phyloP scores from a whole-genome alignment of 2,329 filamentous ascomycete genomes.

The Fusarium longipes region DNA sequence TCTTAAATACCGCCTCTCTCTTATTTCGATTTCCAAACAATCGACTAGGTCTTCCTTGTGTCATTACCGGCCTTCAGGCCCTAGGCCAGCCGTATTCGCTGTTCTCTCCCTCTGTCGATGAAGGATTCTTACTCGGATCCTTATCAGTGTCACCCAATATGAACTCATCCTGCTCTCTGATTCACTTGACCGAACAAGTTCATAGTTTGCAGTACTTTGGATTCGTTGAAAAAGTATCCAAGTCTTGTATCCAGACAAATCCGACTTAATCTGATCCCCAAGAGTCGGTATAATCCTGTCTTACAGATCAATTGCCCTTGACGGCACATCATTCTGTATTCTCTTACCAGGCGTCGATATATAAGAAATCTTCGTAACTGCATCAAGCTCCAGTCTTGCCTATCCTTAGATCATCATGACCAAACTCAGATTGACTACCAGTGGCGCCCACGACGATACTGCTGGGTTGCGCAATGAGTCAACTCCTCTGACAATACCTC shows the following conservation, averaged over 20 bases:
- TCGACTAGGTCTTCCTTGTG: not conserved
- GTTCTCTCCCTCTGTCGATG: not conserved
- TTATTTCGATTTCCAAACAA: not conserved
- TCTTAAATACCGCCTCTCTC: not conserved
- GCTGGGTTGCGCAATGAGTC: not conserved
- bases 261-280: not conserved
- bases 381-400: not conserved
- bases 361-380: not conserved
- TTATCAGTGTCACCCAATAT: conserved; percentile 20
- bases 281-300: conserved; percentile 1
- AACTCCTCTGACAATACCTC: conserved; percentile 35
- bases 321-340: not conserved
- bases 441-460: not conserved
- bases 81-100: not conserved
- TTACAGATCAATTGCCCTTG: not conserved
- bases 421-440: not conserved
- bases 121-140: not conserved
- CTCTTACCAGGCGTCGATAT: not conserved
- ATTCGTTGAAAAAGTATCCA: conserved; percentile 1
- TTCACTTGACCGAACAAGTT: conserved; percentile 20
- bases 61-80: conserved; percentile 22
- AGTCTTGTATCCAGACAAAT: conserved; percentile 10
- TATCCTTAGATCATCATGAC: not conserved
- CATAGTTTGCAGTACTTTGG: conserved; percentile 3
- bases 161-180: conserved; percentile 11